Evolutionary conservation across 2,329 filamentous ascomycete species (phyloP).

Genomic region (Colletotrichum chlorophyti): DNA sequence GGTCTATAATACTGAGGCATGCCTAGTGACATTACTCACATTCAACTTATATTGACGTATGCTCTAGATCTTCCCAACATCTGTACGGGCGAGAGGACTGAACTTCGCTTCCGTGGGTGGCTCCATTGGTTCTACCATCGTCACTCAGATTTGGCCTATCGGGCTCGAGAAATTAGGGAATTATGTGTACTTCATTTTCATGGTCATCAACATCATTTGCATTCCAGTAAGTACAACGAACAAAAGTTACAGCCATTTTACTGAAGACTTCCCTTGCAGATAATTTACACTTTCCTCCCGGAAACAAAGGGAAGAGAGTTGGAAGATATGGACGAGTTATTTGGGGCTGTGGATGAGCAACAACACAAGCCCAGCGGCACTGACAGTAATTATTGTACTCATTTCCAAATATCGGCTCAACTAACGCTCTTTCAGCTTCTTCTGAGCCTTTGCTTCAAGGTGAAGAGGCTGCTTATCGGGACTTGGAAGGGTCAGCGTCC

Average conservation of each 20-base stretch:
- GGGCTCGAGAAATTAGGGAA: no score
- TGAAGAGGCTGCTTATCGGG: not conserved
- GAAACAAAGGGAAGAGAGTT: conserved; percentile 50
- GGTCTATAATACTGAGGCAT: conserved; percentile 65
- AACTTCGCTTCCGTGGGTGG: conserved; percentile 62
- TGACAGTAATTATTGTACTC: no score
- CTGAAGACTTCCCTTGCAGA: conserved; percentile 36
- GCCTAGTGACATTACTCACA: conserved; percentile 4
- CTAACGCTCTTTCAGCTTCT: not conserved
- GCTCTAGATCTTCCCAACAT: conserved; percentile 61
- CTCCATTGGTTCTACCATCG: conserved; percentile 61
- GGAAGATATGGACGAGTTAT: conserved; percentile 53
- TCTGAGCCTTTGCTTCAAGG: conserved; percentile 1
- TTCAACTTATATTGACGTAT: not conserved
- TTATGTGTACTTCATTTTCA: no score
- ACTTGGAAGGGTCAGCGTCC: not conserved
- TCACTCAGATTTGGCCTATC: conserved; percentile 62
- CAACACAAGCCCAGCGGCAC: not conserved
- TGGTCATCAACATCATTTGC: conserved; percentile 56
- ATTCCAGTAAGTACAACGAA: conserved; percentile 46
- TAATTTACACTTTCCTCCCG: conserved; percentile 50
- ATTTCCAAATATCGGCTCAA: no score
- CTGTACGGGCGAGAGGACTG: conserved; percentile 61
- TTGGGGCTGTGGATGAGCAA: conserved; percentile 34
- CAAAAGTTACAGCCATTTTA: no score